Percentiles rank a stretch among this genome's conserved stretches.
phyloP scores from a whole-genome alignment of 345 rosid genomes.

The Cardamine occulta region DNA sequence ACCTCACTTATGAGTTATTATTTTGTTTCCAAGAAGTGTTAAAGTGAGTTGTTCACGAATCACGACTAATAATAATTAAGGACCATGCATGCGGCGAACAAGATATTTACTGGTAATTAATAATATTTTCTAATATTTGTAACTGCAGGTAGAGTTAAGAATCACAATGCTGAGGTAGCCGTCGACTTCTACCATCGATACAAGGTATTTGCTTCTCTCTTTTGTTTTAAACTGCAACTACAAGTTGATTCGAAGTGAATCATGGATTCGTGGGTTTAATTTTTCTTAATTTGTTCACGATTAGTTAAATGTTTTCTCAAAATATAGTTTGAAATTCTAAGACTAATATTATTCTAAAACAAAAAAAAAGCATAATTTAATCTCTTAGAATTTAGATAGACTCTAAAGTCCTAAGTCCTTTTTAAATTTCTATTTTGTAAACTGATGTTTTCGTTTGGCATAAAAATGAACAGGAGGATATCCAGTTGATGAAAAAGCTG shows the following conservation, averaged over 20 bases:
- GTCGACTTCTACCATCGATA: constrained; percentile 50
- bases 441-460: constrained; percentile 4
- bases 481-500: constrained; percentile 44
- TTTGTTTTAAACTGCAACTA: background rate
- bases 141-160: constrained; percentile 37
- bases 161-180: constrained; percentile 40
- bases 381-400: no score
- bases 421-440: background rate
- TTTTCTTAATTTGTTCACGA: no score
- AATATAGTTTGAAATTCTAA: background rate
- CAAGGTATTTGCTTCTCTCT: constrained; percentile 32
- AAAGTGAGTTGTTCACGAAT: background rate
- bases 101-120: background rate
- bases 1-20: no score
- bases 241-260: background rate
- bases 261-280: background rate
- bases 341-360: background rate
- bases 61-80: background rate
- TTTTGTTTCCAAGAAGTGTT: background rate
- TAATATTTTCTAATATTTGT: background rate
- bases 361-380: background rate
- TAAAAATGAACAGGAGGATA: constrained; percentile 47
- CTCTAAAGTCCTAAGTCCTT: no score
- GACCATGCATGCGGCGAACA: background rate
- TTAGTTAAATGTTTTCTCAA: background rate